These are phyloP conservation scores for Paulownia fortunei DNA, from an alignment of 257 asterid species.

Conservation along the genomic window DNA sequence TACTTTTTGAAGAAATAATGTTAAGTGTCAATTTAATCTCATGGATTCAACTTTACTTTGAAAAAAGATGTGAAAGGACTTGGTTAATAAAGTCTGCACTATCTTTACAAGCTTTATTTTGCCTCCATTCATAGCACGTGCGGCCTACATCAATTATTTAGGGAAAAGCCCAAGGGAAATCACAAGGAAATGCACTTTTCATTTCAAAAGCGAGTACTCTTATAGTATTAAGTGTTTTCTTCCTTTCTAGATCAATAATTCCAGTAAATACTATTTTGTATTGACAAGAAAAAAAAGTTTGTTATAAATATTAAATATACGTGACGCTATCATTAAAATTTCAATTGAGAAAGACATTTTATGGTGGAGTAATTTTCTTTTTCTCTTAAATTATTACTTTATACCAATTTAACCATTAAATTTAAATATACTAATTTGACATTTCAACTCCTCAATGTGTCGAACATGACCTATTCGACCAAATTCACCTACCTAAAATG, in stretches of 20 bases:
- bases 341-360: too few relatives aligned
- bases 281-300: too few relatives aligned
- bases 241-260: neutral
- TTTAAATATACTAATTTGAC: too few relatives aligned
- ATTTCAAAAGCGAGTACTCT: neutral
- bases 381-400: too few relatives aligned
- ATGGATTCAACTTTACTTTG: neutral
- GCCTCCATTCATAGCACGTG: conserved; percentile 23
- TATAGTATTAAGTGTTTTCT: neutral
- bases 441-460: too few relatives aligned
- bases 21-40: neutral
- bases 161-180: conserved; percentile 9
- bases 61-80: conserved; percentile 11
- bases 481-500: too few relatives aligned
- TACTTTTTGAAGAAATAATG: too few relatives aligned
- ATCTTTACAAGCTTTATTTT: conserved; percentile 25
- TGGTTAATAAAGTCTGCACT: neutral
- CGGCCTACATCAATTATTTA: conserved; percentile 31
- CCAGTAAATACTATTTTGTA: neutral
- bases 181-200: conserved; percentile 20
- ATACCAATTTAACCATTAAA: too few relatives aligned
- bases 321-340: too few relatives aligned
- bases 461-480: too few relatives aligned
- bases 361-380: too few relatives aligned
- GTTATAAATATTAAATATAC: too few relatives aligned